A percentile compares a stretch with the other conserved stretches of the same genome.
Conservation (phyloP, 495 filamentous ascomycete species). For the Aspergillus heteromorphus region DNA sequence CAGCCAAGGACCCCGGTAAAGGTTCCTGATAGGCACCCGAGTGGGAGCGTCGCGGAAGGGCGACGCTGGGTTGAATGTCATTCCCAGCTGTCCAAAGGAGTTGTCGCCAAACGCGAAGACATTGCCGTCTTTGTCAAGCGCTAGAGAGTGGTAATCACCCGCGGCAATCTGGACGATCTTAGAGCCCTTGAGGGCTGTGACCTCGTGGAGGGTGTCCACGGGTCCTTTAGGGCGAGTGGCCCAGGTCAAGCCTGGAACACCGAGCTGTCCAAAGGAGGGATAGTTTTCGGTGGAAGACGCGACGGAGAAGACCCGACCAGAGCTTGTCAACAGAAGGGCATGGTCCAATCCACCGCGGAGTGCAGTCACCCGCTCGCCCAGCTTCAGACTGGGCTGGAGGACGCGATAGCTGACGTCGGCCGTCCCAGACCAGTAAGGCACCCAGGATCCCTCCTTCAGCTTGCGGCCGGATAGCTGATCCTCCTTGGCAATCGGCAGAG, state of each 20-base stretch:
- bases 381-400: slow-evolving; percentile 62
- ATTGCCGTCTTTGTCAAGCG: slow-evolving; percentile 63
- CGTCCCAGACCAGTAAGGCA: slow-evolving; percentile 61
- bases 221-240: slow-evolving; percentile 67
- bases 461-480: slow-evolving; percentile 65
- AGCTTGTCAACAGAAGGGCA: slow-evolving; percentile 75
- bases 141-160: slow-evolving; percentile 84
- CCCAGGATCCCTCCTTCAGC: slow-evolving; percentile 59
- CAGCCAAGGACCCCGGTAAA: slow-evolving; percentile 58
- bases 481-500: slow-evolving; percentile 66
- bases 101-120: slow-evolving; percentile 93
- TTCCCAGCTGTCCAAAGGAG: slow-evolving; percentile 76
- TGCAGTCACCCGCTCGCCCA: slow-evolving; percentile 68
- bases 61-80: slow-evolving; percentile 56
- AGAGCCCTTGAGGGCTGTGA: slow-evolving; percentile 57
- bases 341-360: slow-evolving; percentile 80
- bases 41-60: slow-evolving; percentile 64
- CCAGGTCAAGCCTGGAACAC: slow-evolving; percentile 78
- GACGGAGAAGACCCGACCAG: slow-evolving; percentile 78
- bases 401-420: slow-evolving; percentile 64
- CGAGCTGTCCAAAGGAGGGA: slow-evolving; percentile 79
- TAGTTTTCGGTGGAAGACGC: slow-evolving; percentile 73
- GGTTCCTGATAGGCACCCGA: slow-evolving; percentile 57
- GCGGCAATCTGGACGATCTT: slow-evolving; percentile 68
- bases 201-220: slow-evolving; percentile 75